Conservation (phyloP, 2,329 filamentous ascomycete genomes). For the Chaetomium sp. region DNA sequence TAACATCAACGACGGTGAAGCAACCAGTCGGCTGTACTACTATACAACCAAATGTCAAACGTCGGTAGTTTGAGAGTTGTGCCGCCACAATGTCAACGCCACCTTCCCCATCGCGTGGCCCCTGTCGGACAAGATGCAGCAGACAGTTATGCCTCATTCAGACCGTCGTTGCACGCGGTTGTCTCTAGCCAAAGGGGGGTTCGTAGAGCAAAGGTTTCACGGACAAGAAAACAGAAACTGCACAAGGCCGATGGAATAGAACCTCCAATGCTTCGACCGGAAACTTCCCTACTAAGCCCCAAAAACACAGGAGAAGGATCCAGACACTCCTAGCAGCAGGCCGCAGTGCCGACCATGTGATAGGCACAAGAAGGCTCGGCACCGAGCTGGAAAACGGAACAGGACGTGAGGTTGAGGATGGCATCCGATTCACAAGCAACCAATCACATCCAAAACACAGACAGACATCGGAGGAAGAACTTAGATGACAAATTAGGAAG, state of each 20-base stretch:
- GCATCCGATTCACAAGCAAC: constrained; percentile 18
- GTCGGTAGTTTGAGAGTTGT: neutral
- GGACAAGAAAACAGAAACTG: neutral
- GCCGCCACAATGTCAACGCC: constrained; percentile 3
- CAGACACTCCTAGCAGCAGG: neutral
- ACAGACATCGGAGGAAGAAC: constrained; percentile 13
- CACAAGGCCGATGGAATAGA: neutral
- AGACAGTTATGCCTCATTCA: constrained; percentile 12
- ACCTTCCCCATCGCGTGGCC: constrained; percentile 16
- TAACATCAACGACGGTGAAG: too few relatives aligned
- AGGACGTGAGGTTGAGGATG: neutral
- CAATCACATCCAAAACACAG: constrained; percentile 6
- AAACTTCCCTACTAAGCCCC: too few relatives aligned
- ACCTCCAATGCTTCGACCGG: too few relatives aligned
- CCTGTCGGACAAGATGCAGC: constrained; percentile 17
- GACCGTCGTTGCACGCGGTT: constrained; percentile 15
- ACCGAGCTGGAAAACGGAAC: constrained; percentile 13
- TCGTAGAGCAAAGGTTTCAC: constrained; percentile 1
- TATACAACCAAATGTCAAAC: too few relatives aligned
- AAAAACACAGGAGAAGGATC: neutral
- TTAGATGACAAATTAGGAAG: neutral
- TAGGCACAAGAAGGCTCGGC: constrained; percentile 6
- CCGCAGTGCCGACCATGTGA: neutral
- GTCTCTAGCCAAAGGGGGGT: constrained; percentile 11
- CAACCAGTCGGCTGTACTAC: too few relatives aligned